Percentiles rank a stretch among this genome's conserved stretches.
phyloP scores from a whole-genome alignment of 1,284 basidiomycete genomes.

The Tilletia caries region DNA sequence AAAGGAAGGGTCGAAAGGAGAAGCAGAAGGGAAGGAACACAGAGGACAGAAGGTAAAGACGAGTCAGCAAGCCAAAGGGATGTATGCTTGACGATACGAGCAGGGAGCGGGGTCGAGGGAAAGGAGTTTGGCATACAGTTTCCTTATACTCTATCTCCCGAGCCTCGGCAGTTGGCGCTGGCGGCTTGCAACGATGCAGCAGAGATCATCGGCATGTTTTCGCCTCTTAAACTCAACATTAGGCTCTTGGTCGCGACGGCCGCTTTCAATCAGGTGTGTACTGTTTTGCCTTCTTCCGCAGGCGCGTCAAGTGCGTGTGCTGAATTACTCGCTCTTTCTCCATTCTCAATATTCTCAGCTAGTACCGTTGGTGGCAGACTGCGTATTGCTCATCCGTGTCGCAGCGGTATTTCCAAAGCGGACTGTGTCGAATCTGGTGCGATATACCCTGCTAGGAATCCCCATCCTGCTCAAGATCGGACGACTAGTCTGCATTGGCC shows the following conservation, averaged over 20 bases:
- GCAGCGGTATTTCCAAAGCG: background rate
- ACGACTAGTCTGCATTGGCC: background rate
- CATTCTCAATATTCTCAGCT: background rate
- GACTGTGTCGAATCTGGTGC: background rate
- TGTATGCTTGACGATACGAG: too few relatives aligned
- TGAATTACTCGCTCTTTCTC: too few relatives aligned
- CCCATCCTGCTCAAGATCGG: background rate
- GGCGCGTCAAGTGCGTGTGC: too few relatives aligned
- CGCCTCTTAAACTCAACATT: background rate
- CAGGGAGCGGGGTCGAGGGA: too few relatives aligned
- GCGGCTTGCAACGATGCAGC: background rate
- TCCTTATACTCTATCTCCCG: too few relatives aligned
- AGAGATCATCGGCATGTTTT: conserved; percentile 1
- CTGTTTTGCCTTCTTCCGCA: too few relatives aligned
- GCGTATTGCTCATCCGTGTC: background rate
- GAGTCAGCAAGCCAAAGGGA: too few relatives aligned
- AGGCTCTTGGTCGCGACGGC: background rate
- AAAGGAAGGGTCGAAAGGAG: too few relatives aligned
- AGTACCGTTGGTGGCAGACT: background rate
- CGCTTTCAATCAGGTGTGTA: background rate
- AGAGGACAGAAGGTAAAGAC: too few relatives aligned
- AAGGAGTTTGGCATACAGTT: too few relatives aligned
- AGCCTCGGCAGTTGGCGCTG: too few relatives aligned
- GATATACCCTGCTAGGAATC: background rate
- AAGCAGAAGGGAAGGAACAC: too few relatives aligned